Base-by-base conservation (phyloP, 2,329 filamentous ascomycete genomes). In the Ophiostoma tasmaniense region DNA sequence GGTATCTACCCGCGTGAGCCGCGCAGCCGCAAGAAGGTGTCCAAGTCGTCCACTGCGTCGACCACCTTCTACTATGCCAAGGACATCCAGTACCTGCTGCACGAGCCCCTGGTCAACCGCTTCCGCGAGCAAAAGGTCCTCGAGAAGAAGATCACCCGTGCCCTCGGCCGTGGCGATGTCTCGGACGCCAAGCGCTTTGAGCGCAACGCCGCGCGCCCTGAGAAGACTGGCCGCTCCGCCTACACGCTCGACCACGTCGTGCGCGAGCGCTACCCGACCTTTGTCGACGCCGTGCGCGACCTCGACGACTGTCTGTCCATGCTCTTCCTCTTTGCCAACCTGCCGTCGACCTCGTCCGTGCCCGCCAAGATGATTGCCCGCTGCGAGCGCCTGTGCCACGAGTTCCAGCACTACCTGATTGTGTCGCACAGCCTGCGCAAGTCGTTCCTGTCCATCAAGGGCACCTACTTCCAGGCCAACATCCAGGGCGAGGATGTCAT, bases 331-430 rank as follows among this genome's bases (percentile, higher is more conserved):
- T 99, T 99, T 80, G 94, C 95, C 74, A 98, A 95, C 79, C 88
- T 99, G 37, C 95, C 95, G 1, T 95, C 93, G 25, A 96, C 92
- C 73, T 85, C 90, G 30, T 89, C 91, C 72, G 93, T 99, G 20
- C 94, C 95, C 64, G 89, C 93, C 71, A 97, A 97, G 85, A 97
- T 96, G 80, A 93, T 99, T 78, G 91, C 93, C 67, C 90, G 93
- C 73, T 99, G 95, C 83, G 93, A 98, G 82, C 89, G 92, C 68
- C 82, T 99, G 68, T 94, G 90, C 75, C 89, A 94, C 78, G 95
- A 99, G 81, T 99, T 99, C 79, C 91, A 98, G 81, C 95, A 98
- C 83, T 99, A 97, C 80, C 85, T 99, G 72, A 99, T 99, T 77
- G 87, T 89, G 64, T 96, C 94, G 59, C 88, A 96, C 80, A 93